Evolutionary conservation across 2,329 filamentous ascomycete genomes (phyloP), one percentile per base, ranked within the genome.

Genomic region (Calonectria naviculata): DNA sequence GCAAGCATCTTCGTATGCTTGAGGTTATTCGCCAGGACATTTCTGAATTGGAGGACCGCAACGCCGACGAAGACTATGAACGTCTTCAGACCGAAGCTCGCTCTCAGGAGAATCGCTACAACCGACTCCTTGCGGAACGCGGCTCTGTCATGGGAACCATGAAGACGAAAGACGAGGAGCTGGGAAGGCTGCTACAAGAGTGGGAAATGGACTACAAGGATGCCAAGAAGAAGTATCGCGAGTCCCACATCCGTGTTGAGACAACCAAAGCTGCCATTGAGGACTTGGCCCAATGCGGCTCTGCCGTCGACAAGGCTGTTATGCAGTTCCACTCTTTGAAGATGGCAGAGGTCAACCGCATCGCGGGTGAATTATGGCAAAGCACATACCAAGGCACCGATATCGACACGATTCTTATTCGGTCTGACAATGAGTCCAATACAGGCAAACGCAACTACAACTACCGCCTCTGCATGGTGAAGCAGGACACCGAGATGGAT

Each of bases 321-420:
- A 98, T 99, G 94, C 94, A 94, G 79, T 99, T 96, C 80, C 97
- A 99, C 85, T 90, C 93, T 34, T 86, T 98, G 80, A 99, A 99
- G 87, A 99, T 99, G 97, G 94, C 97, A 77, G 95, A 99, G 82
- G 96, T 99, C 82, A 99, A 99, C 83, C 90, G 92, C 68, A 98
- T 98, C 82, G 93, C 97, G 62, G 94, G 94, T 74, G 97, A 99
- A 82, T 89, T 99, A n/a, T 99, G 97, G 97, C 94, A 94, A 83
- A 93, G 92, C 80, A 98, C 97, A 1, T 99, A 99, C 84, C 94
- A 97, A 81, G 97, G 97, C 74, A 98, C 96, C 0, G 97, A 99
- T 80, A 95, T 99, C 67, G 97, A 99, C 85, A 97, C 94, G 1
- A 98, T 99, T 80, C 89, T 97, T 79, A 98, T 99, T 84, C 93